These are phyloP conservation scores for peach (Prunus persica) DNA, from an alignment of 306 rosid genomes.

Conservation along the genomic window Prunus_persica_NCBIv2 NC_034009.1:37563501-37564000, in stretches of 20 bases:
- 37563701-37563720: neutral
- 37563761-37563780: neutral
- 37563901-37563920: neutral
- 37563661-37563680: neutral
- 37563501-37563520: neutral
- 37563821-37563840: neutral
- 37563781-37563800: conserved; percentile 1
- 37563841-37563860: neutral
- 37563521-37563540: neutral
- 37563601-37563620: neutral
- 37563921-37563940: conserved; percentile 8
- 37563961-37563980: conserved; percentile 29
- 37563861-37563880: neutral
- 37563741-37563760: neutral
- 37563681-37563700: neutral
- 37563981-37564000: conserved; percentile 37
- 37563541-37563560: neutral
- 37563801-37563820: neutral
- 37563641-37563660: neutral
- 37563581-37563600: neutral
- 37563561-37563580: neutral
- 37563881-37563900: neutral
- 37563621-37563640: neutral
- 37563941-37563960: conserved; percentile 16
- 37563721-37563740: neutral